Base-by-base conservation (phyloP, 805 yeast genomes). In the Pichia membranifaciens region DNA sequence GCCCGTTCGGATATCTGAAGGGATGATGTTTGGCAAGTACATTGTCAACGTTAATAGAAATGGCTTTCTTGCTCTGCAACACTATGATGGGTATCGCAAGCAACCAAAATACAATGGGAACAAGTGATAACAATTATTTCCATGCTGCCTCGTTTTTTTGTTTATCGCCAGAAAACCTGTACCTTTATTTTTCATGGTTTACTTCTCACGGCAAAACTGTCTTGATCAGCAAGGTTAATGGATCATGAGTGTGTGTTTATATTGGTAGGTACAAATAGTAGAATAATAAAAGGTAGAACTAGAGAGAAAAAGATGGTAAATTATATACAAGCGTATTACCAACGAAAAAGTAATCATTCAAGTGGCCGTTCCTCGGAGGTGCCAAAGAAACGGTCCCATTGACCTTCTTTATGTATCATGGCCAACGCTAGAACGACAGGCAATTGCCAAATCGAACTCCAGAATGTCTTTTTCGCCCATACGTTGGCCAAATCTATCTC, bases 401-500 rank as follows among this genome's bases (percentile, higher is more conserved):
- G 88, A 5, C 96, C 96, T 62, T 83, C 83, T 67, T 93, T 93
- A 66, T 93, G 98, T 44, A 93, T 64, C 89, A 93, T 91, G 1
- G 98, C 97, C 51, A 93, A 69, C 17, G 89, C 83, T 45, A 93
- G 69, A 15, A 95, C 84, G 0, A 85, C 90, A 0, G 99, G 99
- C 40, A 93, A 69, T 57, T 93, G 98, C 81, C 91, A 80, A 1
- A 93, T 96, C 23, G 96, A 84, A 35, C 95, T 87, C 95, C 96
- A 87, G 64, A 93, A 93, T 38, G 90, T 74, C 61, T 83, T 84
- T 51, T 86, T 81, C 1, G 99, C 98, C 62, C 79, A 82, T 2
- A 71, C 55, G 57, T 77, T 80, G 3, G 95, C 87, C 45, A 74
- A 51, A 20, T 73, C 70, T 43, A 83, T 57, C 0, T 84, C 88